These are phyloP conservation scores for Naegleria lovaniensis DNA, from an alignment of 208 protist genomes.

Conservation along the genomic window DNA sequence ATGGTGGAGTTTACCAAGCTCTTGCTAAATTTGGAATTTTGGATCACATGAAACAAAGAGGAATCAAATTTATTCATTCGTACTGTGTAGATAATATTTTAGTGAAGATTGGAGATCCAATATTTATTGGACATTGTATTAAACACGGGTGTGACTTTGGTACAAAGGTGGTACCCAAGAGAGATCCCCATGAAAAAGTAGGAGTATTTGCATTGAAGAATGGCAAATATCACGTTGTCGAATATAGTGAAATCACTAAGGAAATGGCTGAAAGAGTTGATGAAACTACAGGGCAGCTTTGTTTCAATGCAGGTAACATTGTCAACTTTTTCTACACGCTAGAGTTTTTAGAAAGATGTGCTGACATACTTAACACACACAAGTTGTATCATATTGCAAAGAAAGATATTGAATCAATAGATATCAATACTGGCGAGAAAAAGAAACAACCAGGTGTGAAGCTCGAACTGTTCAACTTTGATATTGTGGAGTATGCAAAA, in stretches of 20 bases:
- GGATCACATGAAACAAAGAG: conserved; percentile 62
- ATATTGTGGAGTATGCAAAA: conserved; percentile 76
- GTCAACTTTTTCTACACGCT: conserved; percentile 83
- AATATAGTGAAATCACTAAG: conserved; percentile 94
- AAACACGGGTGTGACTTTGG: conserved; percentile 62
- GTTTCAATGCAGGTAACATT: conserved; percentile 92
- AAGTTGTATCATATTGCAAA: conserved; percentile 82
- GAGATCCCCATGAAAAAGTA: conserved; percentile 57
- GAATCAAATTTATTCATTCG: conserved; percentile 83
- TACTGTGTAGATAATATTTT: conserved; percentile 96
- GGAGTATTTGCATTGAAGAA: conserved; percentile 84
- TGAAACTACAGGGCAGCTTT: conserved; percentile 62
- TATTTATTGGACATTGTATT: conserved; percentile 81
- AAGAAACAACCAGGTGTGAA: conserved; percentile 66
- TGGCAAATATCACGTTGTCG: conserved; percentile 77
- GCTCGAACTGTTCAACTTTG: conserved; percentile 97
- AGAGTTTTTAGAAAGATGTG: conserved; percentile 53
- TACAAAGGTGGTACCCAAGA: conserved; percentile 84
- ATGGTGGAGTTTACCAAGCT: conserved; percentile 86
- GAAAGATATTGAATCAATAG: conserved; percentile 81
- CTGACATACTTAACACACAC: conserved; percentile 18
- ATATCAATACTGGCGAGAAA: conserved; percentile 46
- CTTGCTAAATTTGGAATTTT: conserved; percentile 56
- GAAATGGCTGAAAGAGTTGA: conserved; percentile 53
- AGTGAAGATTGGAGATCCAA: conserved; percentile 66